Evolutionary conservation across 306 rosid genomes (phyloP).

Genomic region (Parietaria judaica): DNA sequence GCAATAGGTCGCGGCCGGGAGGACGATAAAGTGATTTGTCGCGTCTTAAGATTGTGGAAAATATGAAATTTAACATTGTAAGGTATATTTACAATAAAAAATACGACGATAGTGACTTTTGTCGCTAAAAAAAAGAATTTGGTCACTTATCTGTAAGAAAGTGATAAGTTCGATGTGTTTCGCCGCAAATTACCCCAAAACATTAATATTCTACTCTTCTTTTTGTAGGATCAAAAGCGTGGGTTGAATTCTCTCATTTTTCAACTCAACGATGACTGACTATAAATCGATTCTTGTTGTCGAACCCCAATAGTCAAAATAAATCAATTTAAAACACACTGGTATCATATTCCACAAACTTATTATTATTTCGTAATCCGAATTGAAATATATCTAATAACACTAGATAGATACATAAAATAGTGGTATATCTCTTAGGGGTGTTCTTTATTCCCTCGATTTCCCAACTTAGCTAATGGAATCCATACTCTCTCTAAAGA

Average conservation of each 20-base stretch:
- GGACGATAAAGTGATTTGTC: too few relatives aligned
- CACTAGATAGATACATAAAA: constrained; percentile 1
- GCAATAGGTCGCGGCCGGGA: too few relatives aligned
- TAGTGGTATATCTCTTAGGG: constrained; percentile 16
- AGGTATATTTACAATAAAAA: too few relatives aligned
- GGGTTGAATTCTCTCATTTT: constrained; percentile 12
- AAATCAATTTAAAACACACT: constrained; percentile 19
- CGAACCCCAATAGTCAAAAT: constrained; percentile 26
- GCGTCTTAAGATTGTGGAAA: too few relatives aligned
- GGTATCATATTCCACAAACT: constrained; percentile 25
- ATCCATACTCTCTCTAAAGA: constrained; percentile 1
- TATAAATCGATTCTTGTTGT: constrained; percentile 30
- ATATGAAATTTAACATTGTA: too few relatives aligned
- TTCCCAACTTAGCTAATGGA: constrained; percentile 14
- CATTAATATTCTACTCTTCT: neutral
- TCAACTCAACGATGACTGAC: neutral
- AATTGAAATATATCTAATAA: constrained; percentile 7
- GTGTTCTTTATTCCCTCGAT: constrained; percentile 3
- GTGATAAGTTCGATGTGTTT: too few relatives aligned
- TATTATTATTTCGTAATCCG: constrained; percentile 1
- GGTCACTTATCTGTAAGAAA: too few relatives aligned
- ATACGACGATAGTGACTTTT: too few relatives aligned
- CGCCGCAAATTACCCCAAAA: too few relatives aligned
- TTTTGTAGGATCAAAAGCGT: constrained; percentile 1
- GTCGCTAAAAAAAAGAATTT: too few relatives aligned